Conservation (phyloP, 2,329 filamentous ascomycete genomes). For the Lachnellula cervina region DNA sequence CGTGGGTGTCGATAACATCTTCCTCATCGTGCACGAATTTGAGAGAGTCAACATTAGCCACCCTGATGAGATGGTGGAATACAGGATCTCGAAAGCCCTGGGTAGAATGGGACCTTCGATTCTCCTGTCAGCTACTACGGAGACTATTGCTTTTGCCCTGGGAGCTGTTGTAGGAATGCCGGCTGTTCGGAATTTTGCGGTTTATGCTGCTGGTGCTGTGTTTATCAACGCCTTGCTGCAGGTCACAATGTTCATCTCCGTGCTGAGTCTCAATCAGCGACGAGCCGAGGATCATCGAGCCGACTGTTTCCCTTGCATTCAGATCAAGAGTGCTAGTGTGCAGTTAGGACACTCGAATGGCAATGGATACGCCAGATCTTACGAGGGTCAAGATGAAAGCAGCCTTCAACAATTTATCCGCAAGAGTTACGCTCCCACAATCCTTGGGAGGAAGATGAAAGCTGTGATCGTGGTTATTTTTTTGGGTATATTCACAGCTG, state of each 20-base stretch:
- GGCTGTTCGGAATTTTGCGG: conserved; percentile 93
- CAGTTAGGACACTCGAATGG: conserved; percentile 61
- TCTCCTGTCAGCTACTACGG: conserved; percentile 87
- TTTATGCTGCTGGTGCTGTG: conserved; percentile 92
- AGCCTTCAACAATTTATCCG: conserved; percentile 82
- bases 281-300: conserved; percentile 83
- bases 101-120: conserved; percentile 97
- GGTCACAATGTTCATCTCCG: conserved; percentile 93
- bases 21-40: conserved; percentile 96
- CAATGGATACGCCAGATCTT: conserved; percentile 36
- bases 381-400: conserved; percentile 70
- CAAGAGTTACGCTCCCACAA: conserved; percentile 76
- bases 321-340: conserved; percentile 67
- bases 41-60: conserved; percentile 91
- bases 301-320: conserved; percentile 88
- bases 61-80: conserved; percentile 81
- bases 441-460: conserved; percentile 79
- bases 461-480: conserved; percentile 73
- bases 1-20: conserved; percentile 98
- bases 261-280: conserved; percentile 84
- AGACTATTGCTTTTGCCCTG: conserved; percentile 88
- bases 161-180: conserved; percentile 97
- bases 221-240: conserved; percentile 96
- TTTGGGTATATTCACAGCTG: conserved; percentile 80
- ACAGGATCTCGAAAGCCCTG: conserved; percentile 80